A percentile compares a stretch with the other conserved stretches of the same genome.
Evolutionary conservation across 345 rosid species (phyloP).

Genomic region (Streptanthus diversifolius): DNA sequence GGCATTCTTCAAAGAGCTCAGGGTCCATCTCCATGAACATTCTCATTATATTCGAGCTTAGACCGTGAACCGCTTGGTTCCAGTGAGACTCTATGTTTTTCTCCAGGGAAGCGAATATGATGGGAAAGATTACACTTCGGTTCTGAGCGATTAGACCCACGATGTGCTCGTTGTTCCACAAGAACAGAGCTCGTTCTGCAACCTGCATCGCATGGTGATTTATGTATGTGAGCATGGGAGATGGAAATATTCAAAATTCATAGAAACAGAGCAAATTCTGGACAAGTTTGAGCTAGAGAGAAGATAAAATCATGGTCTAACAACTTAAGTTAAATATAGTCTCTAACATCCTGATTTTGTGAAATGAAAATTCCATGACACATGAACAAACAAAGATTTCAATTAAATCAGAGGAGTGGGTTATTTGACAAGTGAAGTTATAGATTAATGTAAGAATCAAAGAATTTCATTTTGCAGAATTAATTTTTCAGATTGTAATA

Average conservation of each 20-base stretch:
- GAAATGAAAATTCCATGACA: background rate
- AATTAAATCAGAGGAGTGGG: background rate
- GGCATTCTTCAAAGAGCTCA: constrained; percentile 75
- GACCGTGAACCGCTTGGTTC: constrained; percentile 87
- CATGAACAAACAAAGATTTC: background rate
- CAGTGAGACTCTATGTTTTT: constrained; percentile 71
- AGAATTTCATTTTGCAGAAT: background rate
- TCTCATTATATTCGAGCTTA: constrained; percentile 64
- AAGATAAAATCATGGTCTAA: background rate
- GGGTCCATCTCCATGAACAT: constrained; percentile 88
- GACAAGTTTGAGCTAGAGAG: background rate
- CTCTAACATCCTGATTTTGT: too few species aligned
- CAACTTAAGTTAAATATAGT: too few species aligned
- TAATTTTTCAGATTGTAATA: background rate
- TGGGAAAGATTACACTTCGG: constrained; percentile 56
- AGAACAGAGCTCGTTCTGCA: constrained; percentile 81
- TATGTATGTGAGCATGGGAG: background rate
- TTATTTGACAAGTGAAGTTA: constrained; percentile 1
- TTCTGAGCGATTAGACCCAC: constrained; percentile 77
- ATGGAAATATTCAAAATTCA: background rate
- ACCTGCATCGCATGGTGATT: constrained; percentile 48
- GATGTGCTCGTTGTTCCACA: constrained; percentile 90
- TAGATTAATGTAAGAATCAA: background rate
- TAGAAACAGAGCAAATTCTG: background rate
- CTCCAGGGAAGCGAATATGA: constrained; percentile 74